Percentiles rank a stretch among this genome's conserved stretches.
phyloP scores from a whole-genome alignment of 2,329 filamentous ascomycete species.

The Trichoderma sp. region DNA sequence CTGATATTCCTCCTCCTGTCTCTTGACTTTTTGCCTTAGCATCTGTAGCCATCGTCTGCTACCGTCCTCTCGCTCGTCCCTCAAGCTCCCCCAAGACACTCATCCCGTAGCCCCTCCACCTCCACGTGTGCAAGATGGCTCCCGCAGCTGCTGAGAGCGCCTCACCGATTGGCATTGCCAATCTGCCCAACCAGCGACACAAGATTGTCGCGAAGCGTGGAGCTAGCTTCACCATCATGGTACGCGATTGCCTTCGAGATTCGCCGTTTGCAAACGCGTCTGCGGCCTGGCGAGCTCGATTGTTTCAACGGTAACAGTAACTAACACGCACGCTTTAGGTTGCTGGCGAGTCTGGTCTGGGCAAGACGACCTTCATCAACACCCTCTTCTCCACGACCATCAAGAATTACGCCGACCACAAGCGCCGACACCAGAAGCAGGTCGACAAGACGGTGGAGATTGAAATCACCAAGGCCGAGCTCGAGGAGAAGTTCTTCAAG shows the following conservation, averaged over 20 bases:
- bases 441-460: slow-evolving; percentile 99
- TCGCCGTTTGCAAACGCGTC: slow-evolving; percentile 9
- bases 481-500: slow-evolving; percentile 99
- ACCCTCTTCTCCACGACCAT: slow-evolving; percentile 99
- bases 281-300: background rate
- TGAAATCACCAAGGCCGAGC: slow-evolving; percentile 98
- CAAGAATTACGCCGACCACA: slow-evolving; percentile 99
- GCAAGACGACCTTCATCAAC: slow-evolving; percentile 99
- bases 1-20: slow-evolving; percentile 17
- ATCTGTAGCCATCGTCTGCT: slow-evolving; percentile 12
- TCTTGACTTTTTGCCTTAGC: background rate
- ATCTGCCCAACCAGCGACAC: slow-evolving; percentile 72
- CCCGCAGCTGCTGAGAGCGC: slow-evolving; percentile 59
- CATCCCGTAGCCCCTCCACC: slow-evolving; percentile 22
- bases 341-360: slow-evolving; percentile 95
- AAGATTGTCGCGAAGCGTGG: slow-evolving; percentile 81
- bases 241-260: slow-evolving; percentile 45
- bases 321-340: slow-evolving; percentile 57
- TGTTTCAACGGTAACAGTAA: background rate
- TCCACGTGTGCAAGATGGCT: slow-evolving; percentile 51
- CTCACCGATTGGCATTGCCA: slow-evolving; percentile 72
- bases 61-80: slow-evolving; percentile 13
- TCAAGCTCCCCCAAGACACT: background rate
- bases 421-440: slow-evolving; percentile 98
- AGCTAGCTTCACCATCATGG: slow-evolving; percentile 99